phyloP scores from a whole-genome alignment of 2,329 filamentous ascomycete species.

The Rhynchosporium agropyri region DNA sequence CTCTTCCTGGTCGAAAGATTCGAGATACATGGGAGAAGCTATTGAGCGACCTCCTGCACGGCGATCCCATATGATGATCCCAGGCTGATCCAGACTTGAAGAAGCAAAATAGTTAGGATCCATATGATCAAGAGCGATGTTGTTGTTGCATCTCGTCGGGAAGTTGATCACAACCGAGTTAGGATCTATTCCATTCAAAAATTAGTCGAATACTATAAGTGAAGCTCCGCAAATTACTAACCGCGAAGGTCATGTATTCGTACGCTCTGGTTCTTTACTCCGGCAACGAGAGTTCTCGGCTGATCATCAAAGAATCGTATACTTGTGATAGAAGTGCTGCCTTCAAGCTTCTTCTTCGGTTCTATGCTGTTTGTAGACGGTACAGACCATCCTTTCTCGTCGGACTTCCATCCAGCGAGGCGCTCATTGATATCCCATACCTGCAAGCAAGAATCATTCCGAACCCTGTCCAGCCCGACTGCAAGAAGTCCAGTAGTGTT shows the following conservation, averaged over 20 bases:
- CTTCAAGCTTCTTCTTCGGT: constrained; percentile 61
- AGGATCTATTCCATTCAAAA: constrained; percentile 46
- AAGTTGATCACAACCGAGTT: constrained; percentile 59
- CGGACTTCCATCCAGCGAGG: constrained; percentile 53
- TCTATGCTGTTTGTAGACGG: constrained; percentile 43
- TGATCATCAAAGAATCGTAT: constrained; percentile 80
- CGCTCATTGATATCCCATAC: constrained; percentile 75
- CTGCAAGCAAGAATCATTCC: constrained; percentile 80
- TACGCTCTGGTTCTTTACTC: constrained; percentile 74
- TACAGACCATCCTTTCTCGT: constrained; percentile 49
- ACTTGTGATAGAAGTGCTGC: constrained; percentile 76
- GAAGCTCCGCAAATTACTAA: constrained; percentile 43
- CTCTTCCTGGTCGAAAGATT: constrained; percentile 62
- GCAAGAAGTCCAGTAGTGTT: constrained; percentile 72
- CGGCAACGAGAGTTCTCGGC: constrained; percentile 74
- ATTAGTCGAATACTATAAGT: constrained; percentile 26
- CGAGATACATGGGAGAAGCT: constrained; percentile 57
- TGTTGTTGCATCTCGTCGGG: constrained; percentile 68
- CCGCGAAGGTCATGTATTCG: constrained; percentile 79
- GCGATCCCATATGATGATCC: constrained; percentile 77
- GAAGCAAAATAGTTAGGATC: constrained; percentile 86
- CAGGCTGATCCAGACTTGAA: constrained; percentile 73
- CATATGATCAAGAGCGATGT: constrained; percentile 75
- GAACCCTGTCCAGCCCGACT: constrained; percentile 77
- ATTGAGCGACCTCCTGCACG: constrained; percentile 59